phyloP scores from a whole-genome alignment of 1,139 yeast genomes.

The Candida tropicalis region DNA sequence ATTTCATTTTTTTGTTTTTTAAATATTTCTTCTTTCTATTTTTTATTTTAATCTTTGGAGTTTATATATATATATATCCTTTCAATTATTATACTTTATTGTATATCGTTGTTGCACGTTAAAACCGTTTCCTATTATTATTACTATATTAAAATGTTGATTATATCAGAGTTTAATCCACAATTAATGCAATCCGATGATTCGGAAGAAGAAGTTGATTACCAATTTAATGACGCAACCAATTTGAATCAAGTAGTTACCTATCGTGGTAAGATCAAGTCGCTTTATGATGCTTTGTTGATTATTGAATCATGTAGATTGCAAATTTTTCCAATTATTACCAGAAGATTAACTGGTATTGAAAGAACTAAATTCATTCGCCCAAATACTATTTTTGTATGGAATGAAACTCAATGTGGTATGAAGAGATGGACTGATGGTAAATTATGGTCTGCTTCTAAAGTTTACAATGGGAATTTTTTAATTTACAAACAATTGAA shows the following conservation, averaged over 20 bases:
- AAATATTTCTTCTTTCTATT: too few relatives aligned
- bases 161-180: conserved; percentile 21
- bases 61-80: too few relatives aligned
- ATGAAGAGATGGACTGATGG: conserved; percentile 84
- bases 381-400: conserved; percentile 65
- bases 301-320: conserved; percentile 65
- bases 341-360: conserved; percentile 57
- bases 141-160: conserved; percentile 15
- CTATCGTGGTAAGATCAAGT: conserved; percentile 59
- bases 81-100: too few relatives aligned
- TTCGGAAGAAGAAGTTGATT: conserved; percentile 7
- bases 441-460: conserved; percentile 68
- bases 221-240: conserved; percentile 2
- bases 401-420: conserved; percentile 73
- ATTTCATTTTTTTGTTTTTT: too few relatives aligned
- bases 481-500: conserved; percentile 67
- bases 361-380: conserved; percentile 53
- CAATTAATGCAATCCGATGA: conserved; percentile 11
- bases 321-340: conserved; percentile 58
- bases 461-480: conserved; percentile 63
- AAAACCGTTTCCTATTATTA: too few relatives aligned
- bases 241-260: conserved; percentile 49
- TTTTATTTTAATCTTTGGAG: too few relatives aligned
- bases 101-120: too few relatives aligned
- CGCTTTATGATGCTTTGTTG: conserved; percentile 64